Conservation (phyloP, 2,329 filamentous ascomycete species). For the Aureobasidium musti region DNA sequence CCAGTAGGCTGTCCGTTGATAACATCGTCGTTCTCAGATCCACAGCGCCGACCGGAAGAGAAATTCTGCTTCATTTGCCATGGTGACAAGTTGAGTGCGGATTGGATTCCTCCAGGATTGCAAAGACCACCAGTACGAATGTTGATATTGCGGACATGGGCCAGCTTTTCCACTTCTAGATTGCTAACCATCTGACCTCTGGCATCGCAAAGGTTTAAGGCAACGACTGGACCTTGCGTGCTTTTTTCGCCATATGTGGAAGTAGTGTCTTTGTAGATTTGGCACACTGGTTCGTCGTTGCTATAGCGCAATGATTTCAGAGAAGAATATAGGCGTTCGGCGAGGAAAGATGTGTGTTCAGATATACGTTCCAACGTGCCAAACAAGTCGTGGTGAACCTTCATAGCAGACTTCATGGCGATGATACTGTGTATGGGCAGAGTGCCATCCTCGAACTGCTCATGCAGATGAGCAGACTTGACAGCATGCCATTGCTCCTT, state of each 20-base stretch:
- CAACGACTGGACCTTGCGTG: conserved; percentile 71
- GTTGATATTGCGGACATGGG: conserved; percentile 75
- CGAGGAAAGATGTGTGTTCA: conserved; percentile 68
- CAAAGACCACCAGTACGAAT: conserved; percentile 86
- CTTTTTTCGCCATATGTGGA: conserved; percentile 47
- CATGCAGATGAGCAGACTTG: conserved; percentile 71
- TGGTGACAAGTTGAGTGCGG: conserved; percentile 68
- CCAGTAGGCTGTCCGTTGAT: conserved; percentile 85
- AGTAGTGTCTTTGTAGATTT: conserved; percentile 59
- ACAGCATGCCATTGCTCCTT: conserved; percentile 79
- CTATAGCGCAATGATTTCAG: conserved; percentile 65
- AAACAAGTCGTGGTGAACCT: conserved; percentile 69
- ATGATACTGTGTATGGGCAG: conserved; percentile 88
- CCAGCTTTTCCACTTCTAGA: conserved; percentile 84
- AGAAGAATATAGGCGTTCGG: conserved; percentile 58
- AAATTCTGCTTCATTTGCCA: conserved; percentile 87
- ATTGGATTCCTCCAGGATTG: conserved; percentile 84
- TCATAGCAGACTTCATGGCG: conserved; percentile 75
- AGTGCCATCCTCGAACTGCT: conserved; percentile 86
- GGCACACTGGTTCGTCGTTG: conserved; percentile 67
- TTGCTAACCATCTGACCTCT: conserved; percentile 75
- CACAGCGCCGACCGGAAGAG: conserved; percentile 80
- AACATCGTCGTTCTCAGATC: conserved; percentile 79
- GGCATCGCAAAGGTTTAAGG: conserved; percentile 77
- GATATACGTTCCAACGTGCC: conserved; percentile 66